phyloP scores from a whole-genome alignment of 139 green algal species.

The Chlamydomonas schloesseri region DNA sequence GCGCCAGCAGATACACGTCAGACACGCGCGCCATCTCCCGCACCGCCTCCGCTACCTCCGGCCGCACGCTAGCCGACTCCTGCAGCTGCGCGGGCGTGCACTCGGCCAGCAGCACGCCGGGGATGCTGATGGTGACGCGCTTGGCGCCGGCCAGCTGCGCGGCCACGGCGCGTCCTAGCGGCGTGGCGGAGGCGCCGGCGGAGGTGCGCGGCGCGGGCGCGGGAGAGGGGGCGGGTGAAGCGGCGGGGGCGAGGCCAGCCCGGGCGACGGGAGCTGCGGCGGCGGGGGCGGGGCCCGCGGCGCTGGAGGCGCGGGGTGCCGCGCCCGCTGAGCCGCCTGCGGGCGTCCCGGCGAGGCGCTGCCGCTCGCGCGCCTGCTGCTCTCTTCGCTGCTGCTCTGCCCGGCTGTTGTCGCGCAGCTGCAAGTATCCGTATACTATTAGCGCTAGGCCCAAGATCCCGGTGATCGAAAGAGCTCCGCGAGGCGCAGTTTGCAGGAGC shows the following conservation, averaged over 20 bases:
- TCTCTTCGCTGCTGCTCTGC: neutral
- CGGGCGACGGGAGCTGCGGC: neutral
- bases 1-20: constrained; percentile 56
- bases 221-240: too few relatives aligned
- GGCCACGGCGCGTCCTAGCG: constrained; percentile 47
- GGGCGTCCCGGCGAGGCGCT: neutral
- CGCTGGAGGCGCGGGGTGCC: neutral
- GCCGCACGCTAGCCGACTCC: constrained; percentile 67
- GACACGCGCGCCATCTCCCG: constrained; percentile 53
- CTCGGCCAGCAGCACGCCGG: constrained; percentile 79
- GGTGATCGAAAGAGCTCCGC: constrained; percentile 63
- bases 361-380: neutral
- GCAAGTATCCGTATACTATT: constrained; percentile 62
- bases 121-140: constrained; percentile 74
- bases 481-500: constrained; percentile 42
- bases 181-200: neutral
- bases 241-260: too few relatives aligned
- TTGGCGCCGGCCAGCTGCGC: constrained; percentile 66
- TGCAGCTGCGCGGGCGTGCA: constrained; percentile 59
- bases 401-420: constrained; percentile 39
- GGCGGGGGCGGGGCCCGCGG: neutral
- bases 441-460: constrained; percentile 72
- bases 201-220: neutral
- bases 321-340: neutral
- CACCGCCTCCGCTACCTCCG: constrained; percentile 62